Evolutionary conservation across 2,329 filamentous ascomycete genomes (phyloP), one percentile per base, ranked within the genome.

Genomic region (Neofusicoccum ribis): DNA sequence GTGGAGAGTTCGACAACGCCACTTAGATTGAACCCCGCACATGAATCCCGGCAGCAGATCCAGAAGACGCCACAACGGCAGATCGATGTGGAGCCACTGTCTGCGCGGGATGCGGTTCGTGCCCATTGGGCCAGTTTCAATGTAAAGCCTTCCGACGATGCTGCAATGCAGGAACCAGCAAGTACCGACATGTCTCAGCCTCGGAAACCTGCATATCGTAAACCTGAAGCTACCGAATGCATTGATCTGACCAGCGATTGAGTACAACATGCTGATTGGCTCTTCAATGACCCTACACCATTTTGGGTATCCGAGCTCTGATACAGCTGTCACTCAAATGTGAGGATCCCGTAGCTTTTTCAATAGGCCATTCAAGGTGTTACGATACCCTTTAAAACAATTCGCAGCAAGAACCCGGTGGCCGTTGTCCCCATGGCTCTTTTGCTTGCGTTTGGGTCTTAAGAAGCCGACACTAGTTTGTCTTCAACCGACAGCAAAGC

Each of bases 201-300:
- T 6, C 23, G 3, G 17, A 52, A 17, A 20, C 15, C 36, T 41
- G 36, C 60, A 46, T 36, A 36, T 20, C 17, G 9, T 4, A 17
- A 7, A 31, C 15, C 41, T 12, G 27, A 44, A 5, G 37, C 27
- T 8, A 36, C 36, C 17, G 60, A 52, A 12, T 52, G 23, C 23
- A 63, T 63, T 46, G 60, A 63, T 23, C 43, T 63, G 6, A 63
- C 47, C 14, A 36, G 4, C 5, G 47, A 63, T 23, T 63, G 36
- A 63, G 15, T 27, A 31, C 27, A 31, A 31, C 27, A 31, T 31
- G 27, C 5, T 7, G 27, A 31, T 31, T 5, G 27, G 12, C 17
- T 23, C 23, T 9, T 17, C 39, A 44, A 31, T 15, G 27, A 50
- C 27, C 9, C 20, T 20, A 27, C 14, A 8, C 23, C 17, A 49